Conservation (phyloP, 1,284 basidiomycete genomes). For the Sanghuangporus weigelae region DNA sequence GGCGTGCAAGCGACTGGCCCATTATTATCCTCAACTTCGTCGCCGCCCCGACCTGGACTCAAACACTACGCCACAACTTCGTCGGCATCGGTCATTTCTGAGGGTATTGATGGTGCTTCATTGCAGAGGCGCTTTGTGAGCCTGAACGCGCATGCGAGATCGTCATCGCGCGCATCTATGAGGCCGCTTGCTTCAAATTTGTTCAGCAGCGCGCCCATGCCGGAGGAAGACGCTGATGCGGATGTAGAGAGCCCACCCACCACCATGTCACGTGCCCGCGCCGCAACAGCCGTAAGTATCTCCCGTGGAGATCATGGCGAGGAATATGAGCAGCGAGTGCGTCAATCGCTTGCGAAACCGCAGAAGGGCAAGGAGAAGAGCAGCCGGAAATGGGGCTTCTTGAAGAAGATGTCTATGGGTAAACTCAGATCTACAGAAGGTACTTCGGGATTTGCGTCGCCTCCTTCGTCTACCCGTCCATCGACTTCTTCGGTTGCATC, state of each 20-base stretch:
- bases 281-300: constrained; percentile 12
- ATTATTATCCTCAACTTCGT: constrained; percentile 27
- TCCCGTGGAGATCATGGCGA: constrained; percentile 3
- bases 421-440: constrained; percentile 48
- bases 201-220: constrained; percentile 27
- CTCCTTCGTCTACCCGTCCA: constrained; percentile 31
- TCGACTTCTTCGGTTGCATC: constrained; percentile 25
- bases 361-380: constrained; percentile 51
- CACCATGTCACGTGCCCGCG: constrained; percentile 8
- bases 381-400: constrained; percentile 78
- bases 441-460: constrained; percentile 35
- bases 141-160: constrained; percentile 45
- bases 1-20: constrained; percentile 10
- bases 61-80: constrained; percentile 52
- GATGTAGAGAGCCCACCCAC: constrained; percentile 9
- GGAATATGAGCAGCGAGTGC: constrained; percentile 20
- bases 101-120: constrained; percentile 2
- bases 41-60: constrained; percentile 38
- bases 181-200: constrained; percentile 41
- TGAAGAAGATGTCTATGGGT: constrained; percentile 96
- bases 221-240: constrained; percentile 21
- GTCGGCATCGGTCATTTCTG: constrained; percentile 47
- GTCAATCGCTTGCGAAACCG: constrained; percentile 28
- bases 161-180: constrained; percentile 34
- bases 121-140: constrained; percentile 51